Conservation (phyloP, 305 asterid genomes). For the Fraxinus ornus region DNA sequence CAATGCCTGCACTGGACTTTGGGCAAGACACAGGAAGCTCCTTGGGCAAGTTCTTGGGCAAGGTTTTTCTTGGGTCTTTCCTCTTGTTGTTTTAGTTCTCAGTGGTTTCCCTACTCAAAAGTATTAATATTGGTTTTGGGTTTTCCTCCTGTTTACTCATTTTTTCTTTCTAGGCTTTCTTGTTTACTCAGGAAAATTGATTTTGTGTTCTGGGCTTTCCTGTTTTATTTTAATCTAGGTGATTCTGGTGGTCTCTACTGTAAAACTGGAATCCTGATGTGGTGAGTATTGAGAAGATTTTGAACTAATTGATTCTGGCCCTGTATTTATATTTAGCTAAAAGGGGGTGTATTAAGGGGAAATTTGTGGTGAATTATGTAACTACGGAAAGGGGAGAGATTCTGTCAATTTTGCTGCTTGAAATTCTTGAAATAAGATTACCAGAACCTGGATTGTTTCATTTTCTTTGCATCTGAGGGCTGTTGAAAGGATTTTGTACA, state of each 20-base stretch:
- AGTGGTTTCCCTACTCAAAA: constrained; percentile 17
- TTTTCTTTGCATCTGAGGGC: neutral
- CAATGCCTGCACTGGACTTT: no score
- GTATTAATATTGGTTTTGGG: constrained; percentile 38
- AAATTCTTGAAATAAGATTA: constrained; percentile 1
- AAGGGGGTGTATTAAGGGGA: neutral
- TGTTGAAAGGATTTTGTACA: constrained; percentile 2
- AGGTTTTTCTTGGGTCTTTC: neutral
- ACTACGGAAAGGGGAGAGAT: neutral
- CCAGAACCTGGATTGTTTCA: neutral
- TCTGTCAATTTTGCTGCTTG: constrained; percentile 15
- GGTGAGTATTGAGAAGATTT: neutral
- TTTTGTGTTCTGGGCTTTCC: neutral
- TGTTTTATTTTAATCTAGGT: neutral
- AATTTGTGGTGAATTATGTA: neutral
- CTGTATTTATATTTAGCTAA: neutral
- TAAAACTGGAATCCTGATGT: constrained; percentile 6
- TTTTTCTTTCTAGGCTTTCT: neutral
- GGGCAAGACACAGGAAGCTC: no score
- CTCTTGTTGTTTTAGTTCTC: constrained; percentile 15
- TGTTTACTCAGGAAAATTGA: neutral
- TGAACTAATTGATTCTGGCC: constrained; percentile 1
- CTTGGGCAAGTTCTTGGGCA: no score
- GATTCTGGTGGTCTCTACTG: neutral
- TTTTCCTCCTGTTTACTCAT: neutral